A percentile compares a stretch with the other conserved stretches of the same genome.
These are phyloP conservation scores for Xylaria cubensis DNA, from an alignment of 495 filamentous ascomycete genomes.

Conservation along the genomic window DNA sequence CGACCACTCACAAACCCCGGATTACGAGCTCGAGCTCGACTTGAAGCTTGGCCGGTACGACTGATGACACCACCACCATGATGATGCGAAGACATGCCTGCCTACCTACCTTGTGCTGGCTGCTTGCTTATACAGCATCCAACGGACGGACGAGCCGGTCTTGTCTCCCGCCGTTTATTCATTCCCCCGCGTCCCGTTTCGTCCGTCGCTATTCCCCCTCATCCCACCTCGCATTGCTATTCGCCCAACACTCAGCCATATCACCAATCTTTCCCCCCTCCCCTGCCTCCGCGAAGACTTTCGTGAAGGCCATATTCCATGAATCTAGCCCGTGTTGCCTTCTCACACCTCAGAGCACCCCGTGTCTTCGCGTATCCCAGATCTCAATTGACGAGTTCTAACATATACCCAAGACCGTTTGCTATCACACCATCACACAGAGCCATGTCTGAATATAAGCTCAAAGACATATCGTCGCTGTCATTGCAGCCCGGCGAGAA, in stretches of 20 bases:
- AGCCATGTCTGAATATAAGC: conserved; percentile 76
- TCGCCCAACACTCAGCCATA: not conserved
- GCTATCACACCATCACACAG: conserved; percentile 22
- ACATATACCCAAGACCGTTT: not conserved
- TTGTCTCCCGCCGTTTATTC: not conserved
- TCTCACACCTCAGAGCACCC: conserved; percentile 25
- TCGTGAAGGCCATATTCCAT: conserved; percentile 28
- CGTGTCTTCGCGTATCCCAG: conserved; percentile 25
- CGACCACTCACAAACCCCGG: conserved; percentile 34
- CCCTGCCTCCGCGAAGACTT: not conserved
- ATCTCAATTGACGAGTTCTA: not conserved
- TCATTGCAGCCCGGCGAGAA: conserved; percentile 81
- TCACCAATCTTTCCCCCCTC: not conserved
- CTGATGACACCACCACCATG: conserved; percentile 15
- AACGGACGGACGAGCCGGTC: not conserved
- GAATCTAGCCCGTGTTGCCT: conserved; percentile 33
- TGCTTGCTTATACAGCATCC: not conserved
- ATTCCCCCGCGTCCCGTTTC: not conserved
- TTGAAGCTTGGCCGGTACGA: not conserved
- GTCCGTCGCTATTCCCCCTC: not conserved
- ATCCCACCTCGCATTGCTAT: not conserved
- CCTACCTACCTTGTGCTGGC: not conserved
- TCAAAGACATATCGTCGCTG: conserved; percentile 78
- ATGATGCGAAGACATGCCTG: not conserved
- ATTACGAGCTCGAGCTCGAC: conserved; percentile 36